Evolutionary conservation across 163 green algal genomes (phyloP).

Genomic region (Chlamydomonas reinhardtii): DNA sequence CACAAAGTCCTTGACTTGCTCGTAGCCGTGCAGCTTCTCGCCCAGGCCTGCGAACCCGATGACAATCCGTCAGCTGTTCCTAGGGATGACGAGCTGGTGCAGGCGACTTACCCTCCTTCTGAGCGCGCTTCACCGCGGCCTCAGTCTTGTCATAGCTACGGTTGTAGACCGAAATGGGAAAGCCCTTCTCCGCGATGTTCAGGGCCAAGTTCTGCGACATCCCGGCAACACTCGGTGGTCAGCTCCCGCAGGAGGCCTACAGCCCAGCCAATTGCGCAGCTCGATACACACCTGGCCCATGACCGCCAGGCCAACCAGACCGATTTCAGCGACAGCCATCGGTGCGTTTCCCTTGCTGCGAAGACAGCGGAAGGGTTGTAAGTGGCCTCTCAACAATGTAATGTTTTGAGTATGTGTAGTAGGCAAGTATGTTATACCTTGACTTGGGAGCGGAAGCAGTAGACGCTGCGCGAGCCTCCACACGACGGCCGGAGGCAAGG

Average conservation of each 20-base stretch:
- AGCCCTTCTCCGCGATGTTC: slow-evolving; percentile 99
- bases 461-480: slow-evolving; percentile 1
- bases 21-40: slow-evolving; percentile 86
- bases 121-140: slow-evolving; percentile 86
- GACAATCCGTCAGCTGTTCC: neutral
- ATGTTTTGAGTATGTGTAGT: neutral
- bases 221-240: neutral
- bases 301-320: slow-evolving; percentile 96
- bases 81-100: neutral
- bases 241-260: neutral
- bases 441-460: neutral
- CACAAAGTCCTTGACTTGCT: slow-evolving; percentile 95
- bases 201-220: slow-evolving; percentile 95
- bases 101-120: slow-evolving; percentile 87
- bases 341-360: slow-evolving; percentile 16
- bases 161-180: slow-evolving; percentile 98
- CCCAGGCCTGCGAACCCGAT: slow-evolving; percentile 67
- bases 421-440: slow-evolving; percentile 7
- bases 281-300: slow-evolving; percentile 94
- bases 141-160: slow-evolving; percentile 95
- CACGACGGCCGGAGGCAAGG: neutral
- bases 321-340: slow-evolving; percentile 80
- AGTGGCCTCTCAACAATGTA: neutral
- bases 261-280: neutral
- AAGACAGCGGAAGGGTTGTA: too few relatives aligned